Conservation (phyloP, 2,329 filamentous ascomycete species). For the Phialocephala subalpina region DNA sequence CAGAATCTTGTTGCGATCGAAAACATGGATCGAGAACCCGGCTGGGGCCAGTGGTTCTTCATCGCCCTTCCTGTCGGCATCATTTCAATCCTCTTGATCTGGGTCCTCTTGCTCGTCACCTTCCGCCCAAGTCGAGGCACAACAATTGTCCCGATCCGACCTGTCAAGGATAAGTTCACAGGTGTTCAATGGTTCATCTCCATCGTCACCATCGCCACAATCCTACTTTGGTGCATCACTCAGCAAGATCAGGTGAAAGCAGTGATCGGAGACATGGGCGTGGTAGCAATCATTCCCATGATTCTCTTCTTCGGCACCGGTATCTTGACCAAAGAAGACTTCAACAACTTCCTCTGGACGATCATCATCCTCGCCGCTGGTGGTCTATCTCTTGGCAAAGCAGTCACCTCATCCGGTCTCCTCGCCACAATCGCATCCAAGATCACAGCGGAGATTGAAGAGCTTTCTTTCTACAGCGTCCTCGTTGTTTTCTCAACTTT, state of each 20-base stretch:
- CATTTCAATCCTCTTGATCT: slow-evolving; percentile 87
- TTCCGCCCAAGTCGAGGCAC: slow-evolving; percentile 88
- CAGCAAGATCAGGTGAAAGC: slow-evolving; percentile 77
- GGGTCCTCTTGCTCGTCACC: slow-evolving; percentile 82
- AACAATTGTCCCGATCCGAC: slow-evolving; percentile 89
- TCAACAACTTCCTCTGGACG: slow-evolving; percentile 99
- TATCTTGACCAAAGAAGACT: slow-evolving; percentile 97
- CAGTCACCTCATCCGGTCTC: slow-evolving; percentile 91
- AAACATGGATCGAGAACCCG: slow-evolving; percentile 91
- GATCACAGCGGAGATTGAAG: slow-evolving; percentile 78
- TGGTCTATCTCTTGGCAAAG: slow-evolving; percentile 89
- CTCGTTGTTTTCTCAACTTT: slow-evolving; percentile 84
- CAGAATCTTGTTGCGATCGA: slow-evolving; percentile 97
- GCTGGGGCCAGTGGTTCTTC: slow-evolving; percentile 98
- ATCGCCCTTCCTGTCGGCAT: slow-evolving; percentile 92
- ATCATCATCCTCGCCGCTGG: slow-evolving; percentile 98
- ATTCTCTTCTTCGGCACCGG: slow-evolving; percentile 96
- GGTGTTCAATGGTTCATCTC: slow-evolving; percentile 94
- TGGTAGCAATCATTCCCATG: slow-evolving; percentile 95
- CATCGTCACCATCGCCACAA: slow-evolving; percentile 82
- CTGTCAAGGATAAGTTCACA: slow-evolving; percentile 87
- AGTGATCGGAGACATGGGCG: slow-evolving; percentile 96
- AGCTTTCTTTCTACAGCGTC: slow-evolving; percentile 85
- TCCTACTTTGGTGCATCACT: slow-evolving; percentile 89
- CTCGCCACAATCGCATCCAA: slow-evolving; percentile 84